These are phyloP conservation scores for Corymbia maculata DNA, from an alignment of 345 rosid genomes.

Conservation along the genomic window DNA sequence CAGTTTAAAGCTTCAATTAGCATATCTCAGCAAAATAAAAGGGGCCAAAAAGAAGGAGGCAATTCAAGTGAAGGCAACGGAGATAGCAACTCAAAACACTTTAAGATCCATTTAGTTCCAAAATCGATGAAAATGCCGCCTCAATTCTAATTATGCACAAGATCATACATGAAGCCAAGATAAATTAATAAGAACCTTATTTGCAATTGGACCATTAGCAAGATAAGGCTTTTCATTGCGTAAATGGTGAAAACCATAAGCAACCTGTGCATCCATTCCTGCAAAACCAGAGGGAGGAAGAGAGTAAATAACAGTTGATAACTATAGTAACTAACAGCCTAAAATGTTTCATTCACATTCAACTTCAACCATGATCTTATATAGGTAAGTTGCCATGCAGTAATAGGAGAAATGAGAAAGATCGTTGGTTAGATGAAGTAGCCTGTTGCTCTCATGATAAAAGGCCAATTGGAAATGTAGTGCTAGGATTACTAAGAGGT, in stretches of 20 bases:
- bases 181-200: slow-evolving; percentile 48
- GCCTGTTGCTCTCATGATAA: background rate
- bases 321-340: background rate
- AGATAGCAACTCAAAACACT: background rate
- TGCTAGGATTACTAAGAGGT: background rate
- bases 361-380: background rate
- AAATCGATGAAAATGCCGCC: background rate
- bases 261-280: slow-evolving; percentile 99
- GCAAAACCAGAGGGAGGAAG: background rate
- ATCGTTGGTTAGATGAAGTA: background rate
- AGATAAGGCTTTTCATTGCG: slow-evolving; percentile 92
- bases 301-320: background rate
- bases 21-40: background rate
- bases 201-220: slow-evolving; percentile 90
- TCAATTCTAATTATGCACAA: background rate
- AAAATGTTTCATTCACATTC: background rate
- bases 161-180: background rate
- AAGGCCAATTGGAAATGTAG: background rate
- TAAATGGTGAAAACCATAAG: slow-evolving; percentile 91
- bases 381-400: background rate
- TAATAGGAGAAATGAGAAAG: background rate
- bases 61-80: background rate
- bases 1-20: background rate
- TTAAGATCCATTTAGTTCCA: background rate
- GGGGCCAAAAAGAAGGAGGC: background rate